Conservation (phyloP, 495 filamentous ascomycete species). For the Aspergillus nidulans region DNA sequence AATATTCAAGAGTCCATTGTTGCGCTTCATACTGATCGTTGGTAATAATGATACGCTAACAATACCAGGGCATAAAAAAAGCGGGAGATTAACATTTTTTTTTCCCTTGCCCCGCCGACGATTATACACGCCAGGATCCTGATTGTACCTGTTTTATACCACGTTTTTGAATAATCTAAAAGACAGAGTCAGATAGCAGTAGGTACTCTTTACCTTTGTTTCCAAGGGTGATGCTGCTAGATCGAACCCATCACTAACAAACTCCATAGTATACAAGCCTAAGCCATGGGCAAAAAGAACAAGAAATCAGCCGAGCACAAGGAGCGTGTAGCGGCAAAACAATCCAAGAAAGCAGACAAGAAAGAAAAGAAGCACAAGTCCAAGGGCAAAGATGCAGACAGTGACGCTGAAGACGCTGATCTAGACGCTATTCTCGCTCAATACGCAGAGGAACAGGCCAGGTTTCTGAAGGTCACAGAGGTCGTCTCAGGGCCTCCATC, state of each 20-base stretch:
- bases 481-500: conserved; percentile 67
- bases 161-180: no score
- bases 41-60: conserved; percentile 4
- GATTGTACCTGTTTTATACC: neutral
- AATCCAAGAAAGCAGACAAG: conserved; percentile 58
- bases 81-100: conserved; percentile 2
- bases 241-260: neutral
- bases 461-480: conserved; percentile 91
- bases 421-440: conserved; percentile 94
- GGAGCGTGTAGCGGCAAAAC: conserved; percentile 50
- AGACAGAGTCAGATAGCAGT: neutral
- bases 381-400: conserved; percentile 59
- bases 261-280: neutral
- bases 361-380: conserved; percentile 73
- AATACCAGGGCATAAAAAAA: conserved; percentile 2
- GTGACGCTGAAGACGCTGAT: conserved; percentile 88
- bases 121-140: neutral
- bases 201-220: neutral
- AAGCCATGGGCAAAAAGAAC: conserved; percentile 48
- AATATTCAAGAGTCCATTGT: no score
- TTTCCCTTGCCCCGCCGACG: neutral
- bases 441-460: conserved; percentile 78
- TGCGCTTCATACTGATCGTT: neutral
- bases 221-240: neutral
- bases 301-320: conserved; percentile 55